Evolutionary conservation across 2,329 filamentous ascomycete species (phyloP).

Genomic region (Colletotrichum coccodes): DNA sequence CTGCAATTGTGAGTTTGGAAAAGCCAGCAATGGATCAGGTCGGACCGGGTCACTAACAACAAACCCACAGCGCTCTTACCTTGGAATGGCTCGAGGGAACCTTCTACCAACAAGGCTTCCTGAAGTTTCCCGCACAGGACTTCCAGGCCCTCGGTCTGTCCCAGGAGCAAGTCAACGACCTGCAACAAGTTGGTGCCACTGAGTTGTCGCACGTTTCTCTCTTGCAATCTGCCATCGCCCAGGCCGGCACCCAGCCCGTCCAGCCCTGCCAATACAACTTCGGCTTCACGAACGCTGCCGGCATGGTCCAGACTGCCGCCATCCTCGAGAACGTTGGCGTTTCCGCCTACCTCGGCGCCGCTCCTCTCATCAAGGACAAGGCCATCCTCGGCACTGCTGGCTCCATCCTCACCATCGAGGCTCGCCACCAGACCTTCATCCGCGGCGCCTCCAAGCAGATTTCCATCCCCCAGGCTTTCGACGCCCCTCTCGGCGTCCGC

Average conservation of each 20-base stretch:
- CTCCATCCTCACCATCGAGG: conserved; percentile 78
- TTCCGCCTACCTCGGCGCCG: conserved; percentile 79
- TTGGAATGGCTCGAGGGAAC: conserved; percentile 79
- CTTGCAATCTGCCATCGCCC: conserved; percentile 69
- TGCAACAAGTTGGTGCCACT: conserved; percentile 41
- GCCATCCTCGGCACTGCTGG: conserved; percentile 73
- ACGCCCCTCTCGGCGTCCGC: conserved; percentile 74
- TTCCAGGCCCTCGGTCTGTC: conserved; percentile 72
- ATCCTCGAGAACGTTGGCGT: conserved; percentile 80
- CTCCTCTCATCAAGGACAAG: conserved; percentile 69
- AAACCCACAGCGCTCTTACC: conserved; percentile 67
- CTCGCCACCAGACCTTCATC: conserved; percentile 79
- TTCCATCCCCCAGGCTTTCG: conserved; percentile 75
- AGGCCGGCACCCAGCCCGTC: conserved; percentile 72
- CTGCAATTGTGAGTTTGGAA: conserved; percentile 63
- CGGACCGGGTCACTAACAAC: not conserved
- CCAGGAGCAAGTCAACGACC: conserved; percentile 59
- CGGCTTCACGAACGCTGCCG: conserved; percentile 69
- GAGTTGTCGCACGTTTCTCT: conserved; percentile 63
- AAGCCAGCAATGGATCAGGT: not conserved
- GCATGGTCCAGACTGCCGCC: conserved; percentile 76
- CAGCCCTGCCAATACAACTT: conserved; percentile 80
- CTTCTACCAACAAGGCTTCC: conserved; percentile 79
- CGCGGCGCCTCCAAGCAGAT: conserved; percentile 66
- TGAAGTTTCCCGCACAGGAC: conserved; percentile 71